phyloP scores from a whole-genome alignment of 176 grass and related monocot species.

The Aegilops speltoides region DNA sequence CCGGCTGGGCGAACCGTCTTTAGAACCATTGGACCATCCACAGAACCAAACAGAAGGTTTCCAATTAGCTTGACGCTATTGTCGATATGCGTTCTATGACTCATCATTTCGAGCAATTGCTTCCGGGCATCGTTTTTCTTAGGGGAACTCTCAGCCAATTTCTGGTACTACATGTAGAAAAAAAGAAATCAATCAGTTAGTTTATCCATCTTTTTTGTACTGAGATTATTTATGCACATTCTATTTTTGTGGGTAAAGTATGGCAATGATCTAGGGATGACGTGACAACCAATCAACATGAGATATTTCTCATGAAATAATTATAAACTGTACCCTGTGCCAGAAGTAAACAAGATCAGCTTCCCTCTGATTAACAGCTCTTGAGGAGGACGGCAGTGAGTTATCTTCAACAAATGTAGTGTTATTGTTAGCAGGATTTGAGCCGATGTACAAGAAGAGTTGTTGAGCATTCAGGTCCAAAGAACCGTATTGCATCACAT shows the following conservation, averaged over 20 bases:
- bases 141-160: slow-evolving; percentile 46
- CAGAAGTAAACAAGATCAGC: slow-evolving; percentile 94
- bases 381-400: slow-evolving; percentile 46
- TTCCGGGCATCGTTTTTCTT: slow-evolving; percentile 66
- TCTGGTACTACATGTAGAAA: slow-evolving; percentile 50
- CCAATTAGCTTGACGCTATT: slow-evolving; percentile 73
- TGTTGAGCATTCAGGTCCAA: slow-evolving; percentile 51
- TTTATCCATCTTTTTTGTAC: slow-evolving; percentile 4
- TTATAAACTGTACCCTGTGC: slow-evolving; percentile 42
- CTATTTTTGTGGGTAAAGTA: background rate
- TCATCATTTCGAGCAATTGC: slow-evolving; percentile 73
- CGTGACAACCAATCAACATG: background rate
- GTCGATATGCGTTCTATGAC: slow-evolving; percentile 81
- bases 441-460: slow-evolving; percentile 68
- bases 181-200: slow-evolving; percentile 22
- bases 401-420: slow-evolving; percentile 60
- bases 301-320: background rate
- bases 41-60: slow-evolving; percentile 77
- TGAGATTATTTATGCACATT: background rate
- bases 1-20: slow-evolving; percentile 52
- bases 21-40: slow-evolving; percentile 53
- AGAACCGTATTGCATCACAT: slow-evolving; percentile 93
- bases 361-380: slow-evolving; percentile 78
- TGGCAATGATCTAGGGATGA: background rate
- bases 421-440: slow-evolving; percentile 72